Evolutionary conservation across 805 yeast genomes (phyloP).

Genomic region (Phaffomyces opuntiae): DNA sequence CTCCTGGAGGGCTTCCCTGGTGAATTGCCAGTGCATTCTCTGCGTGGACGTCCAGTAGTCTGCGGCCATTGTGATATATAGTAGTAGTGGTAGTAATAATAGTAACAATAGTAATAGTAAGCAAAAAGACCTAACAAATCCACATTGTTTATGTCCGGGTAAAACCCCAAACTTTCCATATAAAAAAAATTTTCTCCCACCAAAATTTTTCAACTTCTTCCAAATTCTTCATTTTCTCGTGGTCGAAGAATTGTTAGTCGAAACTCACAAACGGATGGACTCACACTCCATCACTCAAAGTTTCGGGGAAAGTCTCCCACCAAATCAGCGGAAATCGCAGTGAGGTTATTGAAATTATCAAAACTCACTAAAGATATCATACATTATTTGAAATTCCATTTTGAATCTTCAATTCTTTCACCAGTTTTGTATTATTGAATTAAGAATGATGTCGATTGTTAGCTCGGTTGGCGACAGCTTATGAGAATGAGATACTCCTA

Average conservation of each 20-base stretch:
- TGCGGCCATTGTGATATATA: slow-evolving; percentile 48
- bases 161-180: too few relatives aligned
- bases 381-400: background rate
- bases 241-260: slow-evolving; percentile 72
- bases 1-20: slow-evolving; percentile 48
- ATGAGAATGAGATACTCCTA: slow-evolving; percentile 3
- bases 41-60: slow-evolving; percentile 87
- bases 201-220: background rate
- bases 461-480: too few relatives aligned
- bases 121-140: background rate
- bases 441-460: too few relatives aligned
- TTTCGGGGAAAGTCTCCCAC: slow-evolving; percentile 93
- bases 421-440: background rate
- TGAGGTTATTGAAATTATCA: slow-evolving; percentile 33
- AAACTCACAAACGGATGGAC: slow-evolving; percentile 52
- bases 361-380: slow-evolving; percentile 26
- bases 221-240: slow-evolving; percentile 35
- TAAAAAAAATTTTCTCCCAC: background rate
- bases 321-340: slow-evolving; percentile 58
- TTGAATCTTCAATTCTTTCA: background rate
- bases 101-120: too few relatives aligned
- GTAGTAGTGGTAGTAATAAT: background rate
- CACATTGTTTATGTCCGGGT: background rate
- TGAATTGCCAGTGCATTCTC: slow-evolving; percentile 72
- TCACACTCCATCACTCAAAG: slow-evolving; percentile 17